Conservation (phyloP, 2,329 filamentous ascomycete genomes). For the Phaeoacremonium minimum region DNA sequence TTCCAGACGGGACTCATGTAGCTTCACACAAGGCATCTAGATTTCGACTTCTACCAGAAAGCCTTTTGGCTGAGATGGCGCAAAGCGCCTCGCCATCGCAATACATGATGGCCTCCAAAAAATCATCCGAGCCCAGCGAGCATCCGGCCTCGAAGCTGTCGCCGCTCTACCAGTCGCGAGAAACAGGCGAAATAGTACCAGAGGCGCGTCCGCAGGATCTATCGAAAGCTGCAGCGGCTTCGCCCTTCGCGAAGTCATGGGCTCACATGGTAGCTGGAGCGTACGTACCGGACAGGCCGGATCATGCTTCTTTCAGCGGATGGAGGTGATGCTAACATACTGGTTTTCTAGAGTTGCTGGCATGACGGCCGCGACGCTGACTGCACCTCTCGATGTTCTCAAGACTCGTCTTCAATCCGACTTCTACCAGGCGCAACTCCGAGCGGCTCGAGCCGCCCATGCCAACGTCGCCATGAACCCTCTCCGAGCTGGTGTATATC, state of each 20-base stretch:
- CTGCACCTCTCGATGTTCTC: constrained; percentile 87
- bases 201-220: constrained; percentile 17
- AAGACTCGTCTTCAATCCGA: constrained; percentile 93
- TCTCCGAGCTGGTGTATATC: constrained; percentile 61
- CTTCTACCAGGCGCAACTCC: constrained; percentile 84
- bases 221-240: constrained; percentile 26
- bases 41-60: no score
- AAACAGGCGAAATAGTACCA: constrained; percentile 53
- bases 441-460: constrained; percentile 59
- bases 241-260: constrained; percentile 72
- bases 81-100: constrained; percentile 8
- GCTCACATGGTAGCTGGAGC: constrained; percentile 89
- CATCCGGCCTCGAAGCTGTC: constrained; percentile 7
- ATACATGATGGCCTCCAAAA: constrained; percentile 9
- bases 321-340: constrained; percentile 4
- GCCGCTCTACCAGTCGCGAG: constrained; percentile 52
- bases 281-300: constrained; percentile 43
- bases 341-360: constrained; percentile 63
- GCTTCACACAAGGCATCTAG: no score
- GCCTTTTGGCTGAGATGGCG: constrained; percentile 9
- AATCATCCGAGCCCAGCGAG: constrained; percentile 3
- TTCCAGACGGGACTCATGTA: no score
- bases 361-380: constrained; percentile 89
- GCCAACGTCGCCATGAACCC: constrained; percentile 57
- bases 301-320: neutral